phyloP scores from a whole-genome alignment of 306 rosid species.

The Sesbania bispinosa region DNA sequence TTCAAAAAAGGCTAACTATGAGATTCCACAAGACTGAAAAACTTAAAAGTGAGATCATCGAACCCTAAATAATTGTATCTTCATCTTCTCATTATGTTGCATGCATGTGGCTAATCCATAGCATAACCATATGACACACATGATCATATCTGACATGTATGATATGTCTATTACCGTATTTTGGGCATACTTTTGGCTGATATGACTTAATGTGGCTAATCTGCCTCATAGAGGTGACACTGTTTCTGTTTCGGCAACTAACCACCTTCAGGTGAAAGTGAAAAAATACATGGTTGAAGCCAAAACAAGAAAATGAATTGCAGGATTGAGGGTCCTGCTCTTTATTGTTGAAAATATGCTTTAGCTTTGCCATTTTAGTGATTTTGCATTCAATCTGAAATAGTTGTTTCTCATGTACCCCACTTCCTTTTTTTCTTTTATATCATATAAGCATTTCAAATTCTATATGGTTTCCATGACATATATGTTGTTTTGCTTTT shows the following conservation, averaged over 20 bases:
- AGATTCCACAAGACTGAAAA: background rate
- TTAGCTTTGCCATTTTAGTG: background rate
- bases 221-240: background rate
- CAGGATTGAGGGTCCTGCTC: background rate
- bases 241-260: background rate
- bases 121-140: background rate
- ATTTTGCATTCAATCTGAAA: constrained; percentile 9
- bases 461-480: background rate
- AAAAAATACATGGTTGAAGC: background rate
- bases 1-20: background rate
- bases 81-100: background rate
- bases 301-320: background rate
- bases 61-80: background rate
- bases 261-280: background rate
- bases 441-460: background rate
- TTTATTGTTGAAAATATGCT: background rate
- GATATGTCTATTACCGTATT: background rate
- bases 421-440: background rate
- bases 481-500: background rate
- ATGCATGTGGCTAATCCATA: background rate
- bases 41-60: background rate
- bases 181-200: background rate
- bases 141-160: background rate
- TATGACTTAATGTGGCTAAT: background rate
- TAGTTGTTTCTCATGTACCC: background rate